A percentile compares a stretch with the other conserved stretches of the same genome.
These are phyloP conservation scores for Cercospora sp. DNA, from an alignment of 2,329 filamentous ascomycete species.

Conservation along the genomic window DNA sequence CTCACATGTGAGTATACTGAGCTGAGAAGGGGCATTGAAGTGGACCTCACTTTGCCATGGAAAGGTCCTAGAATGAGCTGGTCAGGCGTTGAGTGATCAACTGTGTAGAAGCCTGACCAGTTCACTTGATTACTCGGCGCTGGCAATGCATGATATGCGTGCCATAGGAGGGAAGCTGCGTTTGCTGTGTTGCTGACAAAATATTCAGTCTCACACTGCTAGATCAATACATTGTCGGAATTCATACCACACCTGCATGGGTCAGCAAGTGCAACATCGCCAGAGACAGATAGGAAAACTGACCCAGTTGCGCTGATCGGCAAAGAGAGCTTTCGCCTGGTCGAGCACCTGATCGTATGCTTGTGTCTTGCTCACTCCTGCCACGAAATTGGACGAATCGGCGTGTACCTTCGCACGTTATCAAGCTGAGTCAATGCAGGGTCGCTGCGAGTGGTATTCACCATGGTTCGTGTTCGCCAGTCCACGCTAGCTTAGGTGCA, in stretches of 20 bases:
- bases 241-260: slow-evolving; percentile 25
- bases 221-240: background rate
- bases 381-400: slow-evolving; percentile 71
- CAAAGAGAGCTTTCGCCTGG: slow-evolving; percentile 68
- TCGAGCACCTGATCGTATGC: slow-evolving; percentile 73
- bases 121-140: slow-evolving; percentile 67
- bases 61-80: slow-evolving; percentile 77
- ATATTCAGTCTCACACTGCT: background rate
- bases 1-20: background rate
- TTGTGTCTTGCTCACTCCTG: slow-evolving; percentile 66
- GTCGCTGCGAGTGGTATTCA: slow-evolving; percentile 8
- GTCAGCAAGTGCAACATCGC: background rate
- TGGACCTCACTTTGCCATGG: slow-evolving; percentile 61
- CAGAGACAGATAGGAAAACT: slow-evolving; percentile 27
- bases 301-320: slow-evolving; percentile 79
- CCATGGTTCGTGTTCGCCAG: slow-evolving; percentile 4
- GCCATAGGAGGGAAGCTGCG: slow-evolving; percentile 73
- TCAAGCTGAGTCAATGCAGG: slow-evolving; percentile 16
- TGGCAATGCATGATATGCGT: slow-evolving; percentile 72
- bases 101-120: slow-evolving; percentile 79
- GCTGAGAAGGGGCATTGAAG: background rate
- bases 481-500: background rate
- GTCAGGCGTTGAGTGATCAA: slow-evolving; percentile 51
- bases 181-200: slow-evolving; percentile 70
- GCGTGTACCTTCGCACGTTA: slow-evolving; percentile 63